A percentile compares a stretch with the other conserved stretches of the same genome.
Evolutionary conservation across 495 filamentous ascomycete genomes (phyloP).

Genomic region (Lindgomyces ingoldianus): DNA sequence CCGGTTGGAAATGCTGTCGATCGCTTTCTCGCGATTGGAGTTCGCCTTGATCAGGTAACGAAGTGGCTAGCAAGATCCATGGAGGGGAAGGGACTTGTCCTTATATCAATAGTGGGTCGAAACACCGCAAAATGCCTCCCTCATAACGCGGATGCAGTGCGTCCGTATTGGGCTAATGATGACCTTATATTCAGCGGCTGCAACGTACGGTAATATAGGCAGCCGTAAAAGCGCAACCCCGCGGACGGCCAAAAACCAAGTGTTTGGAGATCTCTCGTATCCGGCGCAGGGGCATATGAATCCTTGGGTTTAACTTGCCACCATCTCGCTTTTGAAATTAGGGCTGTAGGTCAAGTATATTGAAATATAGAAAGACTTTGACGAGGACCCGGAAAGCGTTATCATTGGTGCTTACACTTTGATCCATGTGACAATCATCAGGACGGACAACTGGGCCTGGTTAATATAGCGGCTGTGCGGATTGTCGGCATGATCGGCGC

Average conservation of each 20-base stretch:
- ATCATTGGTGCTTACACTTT: background rate
- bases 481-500: conserved; percentile 1
- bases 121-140: background rate
- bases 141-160: background rate
- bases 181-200: background rate
- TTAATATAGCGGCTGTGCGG: background rate
- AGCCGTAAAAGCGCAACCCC: background rate
- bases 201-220: background rate
- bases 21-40: background rate
- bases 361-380: background rate
- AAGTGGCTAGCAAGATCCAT: background rate
- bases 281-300: background rate
- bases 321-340: background rate
- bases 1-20: background rate
- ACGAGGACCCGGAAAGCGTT: background rate
- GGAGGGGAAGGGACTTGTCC: background rate
- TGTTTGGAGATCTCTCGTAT: background rate
- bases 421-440: background rate
- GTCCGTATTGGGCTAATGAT: background rate
- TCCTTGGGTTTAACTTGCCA: background rate
- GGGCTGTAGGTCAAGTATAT: background rate
- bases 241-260: background rate
- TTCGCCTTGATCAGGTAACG: background rate
- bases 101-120: conserved; percentile 1
- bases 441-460: background rate